Evolutionary conservation across 441 rosid species (phyloP), one percentile per base, ranked within the genome.

Genomic region (Viola pubescens): DNA sequence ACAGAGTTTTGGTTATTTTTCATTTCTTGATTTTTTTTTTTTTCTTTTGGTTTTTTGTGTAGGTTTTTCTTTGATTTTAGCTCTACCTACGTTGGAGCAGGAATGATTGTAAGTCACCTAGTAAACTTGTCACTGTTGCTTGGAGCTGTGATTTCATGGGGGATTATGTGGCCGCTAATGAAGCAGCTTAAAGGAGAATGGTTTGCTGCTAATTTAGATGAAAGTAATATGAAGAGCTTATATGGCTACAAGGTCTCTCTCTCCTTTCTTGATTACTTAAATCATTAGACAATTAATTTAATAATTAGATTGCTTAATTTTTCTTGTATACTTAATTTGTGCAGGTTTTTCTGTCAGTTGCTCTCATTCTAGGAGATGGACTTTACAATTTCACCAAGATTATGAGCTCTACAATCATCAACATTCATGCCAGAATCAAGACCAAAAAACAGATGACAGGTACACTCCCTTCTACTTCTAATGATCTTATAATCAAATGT

Each of bases 161-260:
- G 97, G 48, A 37, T 92, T 3, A 83, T 85, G 95, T 92, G 97
- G 97, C 97, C 98, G 47, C 88, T 85, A n/a, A 82, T 92, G 45
- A 67, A 66, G 57, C 66, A 66, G 60, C 86, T 70, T 16, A 85
- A 89, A 73, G 97, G 97, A 60, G 65, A 82, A 6, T 92, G 98
- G 98, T 92, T 82, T 55, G 71, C 85, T 39, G 73, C 54, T 5
- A 73, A 67, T 62, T 52, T 79, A 4, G 70, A 79, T 38, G 87
- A 89, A 61, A 82, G 77, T 74, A 79, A 79, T 77, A 92, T 92
- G 98, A 81, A 78, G 70, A 78, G 98, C 63, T 69, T 92, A 53
- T 80, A 79, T 68, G 98, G 98, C 46, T 89, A 92, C 79, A 89
- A 92, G 87, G 97, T 85, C 70, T 68, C 49, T 43, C 3, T 9